Evolutionary conservation across 768 basidiomycete species (phyloP).

Genomic region (Leccinum imitatum): DNA sequence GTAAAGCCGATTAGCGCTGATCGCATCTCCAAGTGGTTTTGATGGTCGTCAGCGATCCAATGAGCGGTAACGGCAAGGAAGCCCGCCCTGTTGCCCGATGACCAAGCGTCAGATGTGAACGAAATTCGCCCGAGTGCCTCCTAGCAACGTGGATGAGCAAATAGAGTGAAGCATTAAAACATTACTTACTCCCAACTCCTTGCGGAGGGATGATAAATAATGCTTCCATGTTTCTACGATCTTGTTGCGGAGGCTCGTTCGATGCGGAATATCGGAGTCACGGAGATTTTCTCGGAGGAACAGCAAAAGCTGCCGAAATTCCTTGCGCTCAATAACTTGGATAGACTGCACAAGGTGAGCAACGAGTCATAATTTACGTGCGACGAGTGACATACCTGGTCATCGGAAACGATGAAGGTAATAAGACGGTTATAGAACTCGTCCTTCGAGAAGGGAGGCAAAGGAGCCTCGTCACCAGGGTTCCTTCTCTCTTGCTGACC

Average conservation of each 20-base stretch:
- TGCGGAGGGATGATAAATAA: background rate
- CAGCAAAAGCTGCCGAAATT: background rate
- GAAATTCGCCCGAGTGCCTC: background rate
- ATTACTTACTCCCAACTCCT: background rate
- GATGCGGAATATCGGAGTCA: background rate
- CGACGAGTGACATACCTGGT: too few relatives aligned
- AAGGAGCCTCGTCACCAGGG: too few relatives aligned
- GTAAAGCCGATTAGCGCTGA: background rate
- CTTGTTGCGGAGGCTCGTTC: background rate
- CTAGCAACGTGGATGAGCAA: background rate
- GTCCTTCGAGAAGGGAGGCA: too few relatives aligned
- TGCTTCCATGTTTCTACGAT: background rate
- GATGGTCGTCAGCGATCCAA: background rate
- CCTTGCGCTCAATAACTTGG: background rate
- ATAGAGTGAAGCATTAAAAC: too few relatives aligned
- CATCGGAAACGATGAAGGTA: too few relatives aligned
- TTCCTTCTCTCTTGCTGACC: too few relatives aligned
- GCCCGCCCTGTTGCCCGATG: background rate
- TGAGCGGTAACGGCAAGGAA: background rate
- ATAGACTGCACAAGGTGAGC: background rate
- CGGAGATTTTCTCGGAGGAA: background rate
- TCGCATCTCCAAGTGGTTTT: background rate
- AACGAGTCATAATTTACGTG: too few relatives aligned
- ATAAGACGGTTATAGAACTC: too few relatives aligned
- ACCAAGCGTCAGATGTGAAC: background rate